Evolutionary conservation across 345 rosid genomes (phyloP).

Genomic region (rapeseed (Brassica napus)): DNA sequence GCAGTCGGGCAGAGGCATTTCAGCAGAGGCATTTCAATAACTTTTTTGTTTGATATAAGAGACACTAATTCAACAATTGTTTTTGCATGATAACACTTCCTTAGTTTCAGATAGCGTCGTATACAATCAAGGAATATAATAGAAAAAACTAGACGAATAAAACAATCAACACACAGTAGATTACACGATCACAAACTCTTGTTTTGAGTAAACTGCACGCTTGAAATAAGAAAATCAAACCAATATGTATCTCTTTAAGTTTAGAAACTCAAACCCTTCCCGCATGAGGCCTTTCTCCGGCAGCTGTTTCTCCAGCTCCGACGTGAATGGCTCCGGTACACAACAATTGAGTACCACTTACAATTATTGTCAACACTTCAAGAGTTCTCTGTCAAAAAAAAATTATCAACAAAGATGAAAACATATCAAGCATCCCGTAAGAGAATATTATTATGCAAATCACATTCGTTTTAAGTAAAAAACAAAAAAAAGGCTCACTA

Average conservation of each 20-base stretch:
- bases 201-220: slow-evolving; percentile 12
- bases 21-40: no score
- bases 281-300: not conserved
- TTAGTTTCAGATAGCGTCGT: not conserved
- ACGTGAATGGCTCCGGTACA: slow-evolving; percentile 66
- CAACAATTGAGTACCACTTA: slow-evolving; percentile 63
- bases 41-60: no score
- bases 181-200: not conserved
- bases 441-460: no score
- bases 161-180: slow-evolving; percentile 17
- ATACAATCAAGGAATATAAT: not conserved
- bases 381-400: slow-evolving; percentile 59
- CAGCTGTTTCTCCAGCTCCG: slow-evolving; percentile 44
- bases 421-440: no score
- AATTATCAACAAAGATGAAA: no score
- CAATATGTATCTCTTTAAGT: not conserved
- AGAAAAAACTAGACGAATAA: not conserved
- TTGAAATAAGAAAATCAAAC: slow-evolving; percentile 3
- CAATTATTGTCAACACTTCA: slow-evolving; percentile 69
- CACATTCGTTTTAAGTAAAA: no score
- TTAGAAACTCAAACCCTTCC: slow-evolving; percentile 44
- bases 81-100: no score
- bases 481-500: slow-evolving; percentile 47
- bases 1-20: no score
- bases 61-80: no score